Percentiles rank a stretch among this genome's conserved stretches.
phyloP scores from a whole-genome alignment of 2,329 filamentous ascomycete genomes.

The Fonsecaea nubica region DNA sequence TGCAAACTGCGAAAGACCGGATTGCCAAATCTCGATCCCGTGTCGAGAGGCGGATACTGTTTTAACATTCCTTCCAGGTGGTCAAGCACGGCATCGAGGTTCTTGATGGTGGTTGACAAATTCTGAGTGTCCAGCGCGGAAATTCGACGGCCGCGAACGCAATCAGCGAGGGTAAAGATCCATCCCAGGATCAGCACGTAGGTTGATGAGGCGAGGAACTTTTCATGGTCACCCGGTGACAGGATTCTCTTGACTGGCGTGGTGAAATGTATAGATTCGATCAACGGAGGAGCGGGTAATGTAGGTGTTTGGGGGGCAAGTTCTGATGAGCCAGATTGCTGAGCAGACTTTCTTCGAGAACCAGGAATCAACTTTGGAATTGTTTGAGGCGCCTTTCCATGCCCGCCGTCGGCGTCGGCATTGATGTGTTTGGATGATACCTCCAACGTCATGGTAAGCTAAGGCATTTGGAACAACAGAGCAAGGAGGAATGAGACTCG shows the following conservation, averaged over 20 bases:
- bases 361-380: slow-evolving; percentile 42
- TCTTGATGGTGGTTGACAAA: slow-evolving; percentile 65
- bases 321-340: slow-evolving; percentile 43
- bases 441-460: not conserved
- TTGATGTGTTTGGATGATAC: not conserved
- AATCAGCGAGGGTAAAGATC: slow-evolving; percentile 83
- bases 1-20: slow-evolving; percentile 85
- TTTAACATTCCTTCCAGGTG: slow-evolving; percentile 71
- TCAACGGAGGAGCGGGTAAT: slow-evolving; percentile 71
- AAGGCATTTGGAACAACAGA: not conserved
- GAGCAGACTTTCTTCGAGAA: slow-evolving; percentile 44
- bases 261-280: slow-evolving; percentile 66
- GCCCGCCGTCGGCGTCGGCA: not conserved
- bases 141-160: slow-evolving; percentile 73
- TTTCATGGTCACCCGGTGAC: slow-evolving; percentile 76
- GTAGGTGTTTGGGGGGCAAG: slow-evolving; percentile 77
- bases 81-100: slow-evolving; percentile 73
- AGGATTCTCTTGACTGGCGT: slow-evolving; percentile 80
- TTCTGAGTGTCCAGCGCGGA: slow-evolving; percentile 65
- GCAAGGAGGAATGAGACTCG: not conserved
- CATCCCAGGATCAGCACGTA: slow-evolving; percentile 80
- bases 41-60: slow-evolving; percentile 79
- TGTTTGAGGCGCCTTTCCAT: slow-evolving; percentile 14
- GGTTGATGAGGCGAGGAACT: slow-evolving; percentile 79
- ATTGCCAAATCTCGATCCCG: slow-evolving; percentile 93